Conservation (phyloP, 208 protist genomes). For the Acanthamoeba royreba region DNA sequence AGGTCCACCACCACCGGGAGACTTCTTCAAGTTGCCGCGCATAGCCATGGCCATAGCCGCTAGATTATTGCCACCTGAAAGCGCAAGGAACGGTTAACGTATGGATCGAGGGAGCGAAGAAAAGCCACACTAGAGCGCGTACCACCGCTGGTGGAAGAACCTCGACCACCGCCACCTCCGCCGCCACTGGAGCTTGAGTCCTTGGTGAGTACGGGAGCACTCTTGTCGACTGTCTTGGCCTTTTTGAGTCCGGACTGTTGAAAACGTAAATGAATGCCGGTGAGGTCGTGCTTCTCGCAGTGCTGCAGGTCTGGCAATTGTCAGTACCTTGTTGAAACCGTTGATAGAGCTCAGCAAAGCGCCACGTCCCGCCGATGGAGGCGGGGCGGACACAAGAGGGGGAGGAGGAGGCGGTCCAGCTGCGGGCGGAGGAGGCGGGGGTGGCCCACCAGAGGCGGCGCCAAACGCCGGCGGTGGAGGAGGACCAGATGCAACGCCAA, state of each 20-base stretch:
- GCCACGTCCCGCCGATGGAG: neutral
- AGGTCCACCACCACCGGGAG: neutral
- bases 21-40: neutral
- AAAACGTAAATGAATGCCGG: too few species aligned
- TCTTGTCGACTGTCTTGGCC: neutral
- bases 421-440: neutral
- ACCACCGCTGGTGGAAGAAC: neutral
- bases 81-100: neutral
- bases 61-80: neutral
- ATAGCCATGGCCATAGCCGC: neutral
- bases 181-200: neutral
- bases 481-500: too few species aligned
- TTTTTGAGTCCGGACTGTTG: neutral
- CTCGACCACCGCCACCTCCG: neutral
- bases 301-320: too few species aligned
- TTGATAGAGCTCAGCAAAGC: neutral
- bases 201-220: neutral
- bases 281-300: too few species aligned
- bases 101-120: too few species aligned
- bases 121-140: neutral
- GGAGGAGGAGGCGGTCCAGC: neutral
- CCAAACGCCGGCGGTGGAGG: neutral
- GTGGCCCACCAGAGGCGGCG: neutral
- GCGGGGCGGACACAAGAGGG: neutral
- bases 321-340: too few species aligned